These are phyloP conservation scores for Pleurostoma richardsiae DNA, from an alignment of 2,329 filamentous ascomycete genomes.

Conservation along the genomic window DNA sequence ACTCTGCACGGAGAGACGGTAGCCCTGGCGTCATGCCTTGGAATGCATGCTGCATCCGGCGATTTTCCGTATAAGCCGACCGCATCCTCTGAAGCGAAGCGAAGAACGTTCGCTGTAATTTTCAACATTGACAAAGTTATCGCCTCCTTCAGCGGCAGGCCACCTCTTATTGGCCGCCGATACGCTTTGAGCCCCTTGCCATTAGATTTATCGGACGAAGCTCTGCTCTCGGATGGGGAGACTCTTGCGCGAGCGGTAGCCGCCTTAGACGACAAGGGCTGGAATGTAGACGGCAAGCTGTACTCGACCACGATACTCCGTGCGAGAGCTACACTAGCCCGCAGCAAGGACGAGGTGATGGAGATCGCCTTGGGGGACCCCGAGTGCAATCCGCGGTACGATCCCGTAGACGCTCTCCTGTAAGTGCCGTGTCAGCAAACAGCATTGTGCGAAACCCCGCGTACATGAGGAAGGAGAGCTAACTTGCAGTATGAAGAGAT, in stretches of 20 bases:
- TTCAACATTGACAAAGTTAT: constrained; percentile 44
- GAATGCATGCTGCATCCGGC: constrained; percentile 21
- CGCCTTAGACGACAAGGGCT: constrained; percentile 42
- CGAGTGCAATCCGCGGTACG: constrained; percentile 26
- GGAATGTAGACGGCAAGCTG: constrained; percentile 40
- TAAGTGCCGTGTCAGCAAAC: constrained; percentile 8
- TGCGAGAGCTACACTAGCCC: constrained; percentile 39
- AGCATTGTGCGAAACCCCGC: too few species aligned
- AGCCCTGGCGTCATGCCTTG: constrained; percentile 28
- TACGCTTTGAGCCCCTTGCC: constrained; percentile 50
- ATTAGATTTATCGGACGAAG: constrained; percentile 46
- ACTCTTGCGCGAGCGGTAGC: constrained; percentile 30
- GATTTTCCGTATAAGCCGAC: constrained; percentile 21
- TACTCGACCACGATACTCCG: constrained; percentile 38
- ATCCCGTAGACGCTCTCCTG: constrained; percentile 28
- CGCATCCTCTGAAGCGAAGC: constrained; percentile 26
- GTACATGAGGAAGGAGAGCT: too few species aligned
- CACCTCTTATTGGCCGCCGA: constrained; percentile 44
- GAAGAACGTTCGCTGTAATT: constrained; percentile 26
- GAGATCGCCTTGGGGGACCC: constrained; percentile 45
- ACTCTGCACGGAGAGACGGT: constrained; percentile 30
- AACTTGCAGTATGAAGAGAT: constrained; percentile 15
- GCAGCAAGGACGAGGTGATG: constrained; percentile 53
- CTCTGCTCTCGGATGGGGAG: constrained; percentile 36
- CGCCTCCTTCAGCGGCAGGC: constrained; percentile 48